A percentile compares a stretch with the other conserved stretches of the same genome.
Evolutionary conservation across 1,139 yeast species (phyloP).

Genomic region (Candida tunisiensis): DNA sequence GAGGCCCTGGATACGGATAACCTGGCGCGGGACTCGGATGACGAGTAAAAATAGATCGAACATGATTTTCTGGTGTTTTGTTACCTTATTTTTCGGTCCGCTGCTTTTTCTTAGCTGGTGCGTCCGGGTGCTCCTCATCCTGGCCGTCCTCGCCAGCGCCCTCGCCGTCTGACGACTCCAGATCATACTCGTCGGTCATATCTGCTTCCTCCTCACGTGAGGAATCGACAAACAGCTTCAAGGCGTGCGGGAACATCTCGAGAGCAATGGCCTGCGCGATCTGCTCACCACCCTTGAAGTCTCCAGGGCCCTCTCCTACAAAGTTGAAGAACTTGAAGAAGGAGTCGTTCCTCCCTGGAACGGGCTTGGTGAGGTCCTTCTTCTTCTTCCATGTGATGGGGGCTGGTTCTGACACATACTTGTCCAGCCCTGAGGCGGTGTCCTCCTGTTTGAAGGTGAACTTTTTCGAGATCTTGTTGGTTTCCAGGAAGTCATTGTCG

Average conservation of each 20-base stretch:
- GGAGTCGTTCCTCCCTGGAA: slow-evolving; percentile 14
- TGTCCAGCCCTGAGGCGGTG: slow-evolving; percentile 7
- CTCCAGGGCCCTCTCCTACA: slow-evolving; percentile 19
- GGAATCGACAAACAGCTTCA: slow-evolving; percentile 16
- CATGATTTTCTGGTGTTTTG: neutral
- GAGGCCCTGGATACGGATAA: too few species aligned
- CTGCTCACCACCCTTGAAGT: slow-evolving; percentile 16
- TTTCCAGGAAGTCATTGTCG: slow-evolving; percentile 17
- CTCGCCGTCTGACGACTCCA: slow-evolving; percentile 4
- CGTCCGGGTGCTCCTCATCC: neutral
- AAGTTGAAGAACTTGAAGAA: slow-evolving; percentile 22
- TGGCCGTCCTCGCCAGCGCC: slow-evolving; percentile 8
- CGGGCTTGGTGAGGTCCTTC: slow-evolving; percentile 14
- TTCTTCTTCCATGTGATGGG: slow-evolving; percentile 20
- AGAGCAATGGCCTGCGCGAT: slow-evolving; percentile 21
- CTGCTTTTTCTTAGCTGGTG: neutral
- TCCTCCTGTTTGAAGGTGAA: slow-evolving; percentile 9
- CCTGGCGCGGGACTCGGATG: too few species aligned
- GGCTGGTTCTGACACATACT: slow-evolving; percentile 14
- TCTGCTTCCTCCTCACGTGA: too few species aligned
- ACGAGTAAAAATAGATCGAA: neutral
- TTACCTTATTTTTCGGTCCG: neutral
- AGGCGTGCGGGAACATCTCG: slow-evolving; percentile 24
- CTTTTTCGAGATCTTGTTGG: slow-evolving; percentile 11
- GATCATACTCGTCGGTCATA: slow-evolving; percentile 7